Evolutionary conservation across 2,329 filamentous ascomycete species (phyloP).

Genomic region (Pseudocercospora crystallina): DNA sequence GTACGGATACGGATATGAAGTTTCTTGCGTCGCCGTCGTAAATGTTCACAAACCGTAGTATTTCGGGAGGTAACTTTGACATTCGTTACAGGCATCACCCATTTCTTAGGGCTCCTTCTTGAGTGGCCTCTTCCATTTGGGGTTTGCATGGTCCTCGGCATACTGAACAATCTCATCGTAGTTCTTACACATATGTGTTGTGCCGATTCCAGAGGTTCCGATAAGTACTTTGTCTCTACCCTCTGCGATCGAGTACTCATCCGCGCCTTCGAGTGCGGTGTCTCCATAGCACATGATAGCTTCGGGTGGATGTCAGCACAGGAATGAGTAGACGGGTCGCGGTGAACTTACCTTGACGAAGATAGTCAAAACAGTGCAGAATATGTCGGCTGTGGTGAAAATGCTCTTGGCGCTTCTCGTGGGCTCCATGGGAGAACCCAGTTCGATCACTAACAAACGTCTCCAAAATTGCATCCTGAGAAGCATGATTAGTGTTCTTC

Average conservation of each 20-base stretch:
- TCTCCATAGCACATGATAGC: constrained; percentile 10
- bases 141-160: constrained; percentile 7
- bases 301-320: not conserved
- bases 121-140: constrained; percentile 2
- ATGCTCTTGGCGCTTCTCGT: constrained; percentile 4
- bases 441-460: constrained; percentile 6
- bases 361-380: constrained; percentile 16
- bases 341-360: not conserved
- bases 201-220: constrained; percentile 10
- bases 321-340: too few species aligned
- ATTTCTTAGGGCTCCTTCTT: constrained; percentile 2
- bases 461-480: constrained; percentile 6
- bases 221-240: constrained; percentile 2
- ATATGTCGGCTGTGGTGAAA: constrained; percentile 8
- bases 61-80: too few species aligned
- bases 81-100: too few species aligned
- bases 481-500: not conserved
- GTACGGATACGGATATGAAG: too few species aligned
- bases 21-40: too few species aligned
- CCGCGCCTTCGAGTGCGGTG: constrained; percentile 8
- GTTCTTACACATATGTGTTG: constrained; percentile 10
- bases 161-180: constrained; percentile 8
- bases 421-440: not conserved
- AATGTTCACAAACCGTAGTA: too few species aligned
- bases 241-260: not conserved